A percentile compares a stretch with the other conserved stretches of the same genome.
Evolutionary conservation across 768 basidiomycete species (phyloP).

Genomic region (Pilatotrama ljubarskyi): DNA sequence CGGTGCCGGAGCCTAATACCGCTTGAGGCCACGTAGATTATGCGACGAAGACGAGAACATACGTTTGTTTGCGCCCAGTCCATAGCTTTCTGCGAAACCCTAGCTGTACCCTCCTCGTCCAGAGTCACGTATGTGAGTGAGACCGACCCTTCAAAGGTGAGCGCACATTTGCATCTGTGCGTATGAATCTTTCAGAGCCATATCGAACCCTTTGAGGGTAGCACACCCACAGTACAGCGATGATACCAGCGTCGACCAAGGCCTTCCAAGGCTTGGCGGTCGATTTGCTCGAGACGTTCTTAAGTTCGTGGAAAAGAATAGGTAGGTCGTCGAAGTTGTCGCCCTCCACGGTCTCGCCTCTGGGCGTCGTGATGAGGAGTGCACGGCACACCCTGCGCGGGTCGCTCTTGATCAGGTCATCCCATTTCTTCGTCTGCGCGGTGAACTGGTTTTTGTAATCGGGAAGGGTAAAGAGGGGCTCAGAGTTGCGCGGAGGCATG

Average conservation of each 20-base stretch:
- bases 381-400: constrained; percentile 1
- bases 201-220: too few species aligned
- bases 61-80: not conserved
- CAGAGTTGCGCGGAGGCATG: not conserved
- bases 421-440: not conserved
- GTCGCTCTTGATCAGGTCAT: constrained; percentile 3
- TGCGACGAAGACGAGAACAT: not conserved
- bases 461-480: not conserved
- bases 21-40: not conserved
- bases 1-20: not conserved
- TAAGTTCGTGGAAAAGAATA: not conserved
- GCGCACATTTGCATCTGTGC: constrained; percentile 1
- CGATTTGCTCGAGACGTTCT: not conserved
- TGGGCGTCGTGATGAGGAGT: not conserved
- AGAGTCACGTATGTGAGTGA: not conserved
- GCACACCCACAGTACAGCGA: not conserved
- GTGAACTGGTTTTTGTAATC: not conserved
- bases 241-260: constrained; percentile 1
- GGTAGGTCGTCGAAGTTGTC: not conserved
- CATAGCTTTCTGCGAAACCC: not conserved
- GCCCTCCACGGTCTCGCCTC: constrained; percentile 1
- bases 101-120: not conserved
- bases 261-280: not conserved
- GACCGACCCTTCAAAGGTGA: not conserved
- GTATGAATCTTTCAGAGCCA: too few species aligned